Conservation (phyloP, 1,284 basidiomycete genomes). For the Cerioporus squamosus region DNA sequence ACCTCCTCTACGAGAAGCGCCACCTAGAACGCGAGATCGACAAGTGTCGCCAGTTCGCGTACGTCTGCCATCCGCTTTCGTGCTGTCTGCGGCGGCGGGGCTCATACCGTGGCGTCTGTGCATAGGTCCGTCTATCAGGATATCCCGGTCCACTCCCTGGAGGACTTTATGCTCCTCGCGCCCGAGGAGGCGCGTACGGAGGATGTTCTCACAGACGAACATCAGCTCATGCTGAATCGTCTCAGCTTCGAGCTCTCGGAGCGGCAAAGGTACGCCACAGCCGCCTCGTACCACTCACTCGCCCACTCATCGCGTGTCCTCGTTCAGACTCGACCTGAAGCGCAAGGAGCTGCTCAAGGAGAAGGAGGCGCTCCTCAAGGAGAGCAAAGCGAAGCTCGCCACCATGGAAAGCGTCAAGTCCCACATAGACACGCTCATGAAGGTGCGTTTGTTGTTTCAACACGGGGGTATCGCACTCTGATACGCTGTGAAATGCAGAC, state of each 20-base stretch:
- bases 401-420: conserved; percentile 76
- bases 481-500: conserved; percentile 43
- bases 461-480: not conserved
- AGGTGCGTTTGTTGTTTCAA: conserved; percentile 46
- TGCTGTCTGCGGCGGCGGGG: not conserved
- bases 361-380: conserved; percentile 76
- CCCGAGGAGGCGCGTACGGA: conserved; percentile 66
- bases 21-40: conserved; percentile 86
- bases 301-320: conserved; percentile 6
- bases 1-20: conserved; percentile 81
- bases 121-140: conserved; percentile 77
- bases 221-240: conserved; percentile 81
- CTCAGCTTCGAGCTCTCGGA: conserved; percentile 82
- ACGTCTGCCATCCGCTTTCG: conserved; percentile 31
- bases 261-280: conserved; percentile 67
- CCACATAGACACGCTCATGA: conserved; percentile 74
- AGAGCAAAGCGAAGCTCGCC: conserved; percentile 65
- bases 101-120: not conserved
- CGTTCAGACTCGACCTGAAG: conserved; percentile 69
- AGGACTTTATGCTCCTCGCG: conserved; percentile 68
- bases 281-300: conserved; percentile 16
- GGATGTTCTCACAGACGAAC: conserved; percentile 65
- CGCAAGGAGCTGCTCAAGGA: conserved; percentile 65
- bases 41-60: conserved; percentile 87
- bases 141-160: conserved; percentile 66